A percentile compares a stretch with the other conserved stretches of the same genome.
These are phyloP conservation scores for Pleomassaria siparia DNA, from an alignment of 2,329 filamentous ascomycete species.

Conservation along the genomic window DNA sequence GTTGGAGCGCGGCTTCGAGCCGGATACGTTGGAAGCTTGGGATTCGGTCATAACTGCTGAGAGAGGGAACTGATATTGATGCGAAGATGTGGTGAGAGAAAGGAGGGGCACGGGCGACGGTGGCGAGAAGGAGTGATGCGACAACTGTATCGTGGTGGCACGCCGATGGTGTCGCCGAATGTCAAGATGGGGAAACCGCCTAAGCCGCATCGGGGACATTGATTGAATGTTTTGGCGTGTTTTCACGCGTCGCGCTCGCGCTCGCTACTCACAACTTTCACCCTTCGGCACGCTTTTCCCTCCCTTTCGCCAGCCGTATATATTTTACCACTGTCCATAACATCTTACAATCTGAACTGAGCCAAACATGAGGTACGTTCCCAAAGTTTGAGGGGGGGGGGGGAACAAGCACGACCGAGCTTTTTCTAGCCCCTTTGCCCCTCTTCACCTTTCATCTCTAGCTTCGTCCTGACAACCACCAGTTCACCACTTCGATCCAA, in stretches of 20 bases:
- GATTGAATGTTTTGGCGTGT: slow-evolving; percentile 2
- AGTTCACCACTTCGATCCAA: slow-evolving; percentile 83
- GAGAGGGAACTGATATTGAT: neutral
- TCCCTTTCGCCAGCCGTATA: neutral
- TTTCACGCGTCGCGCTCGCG: slow-evolving; percentile 2
- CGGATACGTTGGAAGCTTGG: slow-evolving; percentile 21
- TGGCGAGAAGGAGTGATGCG: neutral
- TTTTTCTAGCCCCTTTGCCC: slow-evolving; percentile 14
- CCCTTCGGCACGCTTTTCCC: neutral
- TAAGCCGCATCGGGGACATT: slow-evolving; percentile 1
- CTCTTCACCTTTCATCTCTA: slow-evolving; percentile 17
- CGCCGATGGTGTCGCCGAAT: neutral
- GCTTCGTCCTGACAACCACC: slow-evolving; percentile 19
- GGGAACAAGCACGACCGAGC: slow-evolving; percentile 1
- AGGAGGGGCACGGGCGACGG: neutral
- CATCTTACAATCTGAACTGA: slow-evolving; percentile 4
- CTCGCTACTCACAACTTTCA: slow-evolving; percentile 7
- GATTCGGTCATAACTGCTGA: slow-evolving; percentile 28
- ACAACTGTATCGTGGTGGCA: neutral
- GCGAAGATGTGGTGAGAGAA: neutral
- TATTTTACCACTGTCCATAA: neutral
- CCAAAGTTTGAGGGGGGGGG: neutral
- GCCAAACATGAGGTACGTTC: slow-evolving; percentile 24
- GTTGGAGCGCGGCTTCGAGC: slow-evolving; percentile 35
- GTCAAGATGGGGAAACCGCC: neutral